A percentile compares a stretch with the other conserved stretches of the same genome.
These are phyloP conservation scores for Lipomyces anomalus DNA, from an alignment of 805 yeast genomes.

Conservation along the genomic window DNA sequence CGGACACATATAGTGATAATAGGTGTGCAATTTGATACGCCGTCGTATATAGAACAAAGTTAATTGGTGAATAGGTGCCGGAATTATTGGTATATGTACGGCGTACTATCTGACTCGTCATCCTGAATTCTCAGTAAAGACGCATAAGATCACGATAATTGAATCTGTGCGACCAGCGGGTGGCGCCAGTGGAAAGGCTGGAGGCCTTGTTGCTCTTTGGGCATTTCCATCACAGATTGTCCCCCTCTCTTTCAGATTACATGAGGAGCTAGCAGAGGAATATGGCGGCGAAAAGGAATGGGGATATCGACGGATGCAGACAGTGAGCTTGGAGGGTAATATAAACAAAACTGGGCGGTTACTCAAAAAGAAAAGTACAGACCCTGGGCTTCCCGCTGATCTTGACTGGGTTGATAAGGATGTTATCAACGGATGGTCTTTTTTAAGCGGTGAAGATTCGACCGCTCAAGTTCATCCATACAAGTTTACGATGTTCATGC, in stretches of 20 bases:
- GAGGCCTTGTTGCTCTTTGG: slow-evolving; percentile 91
- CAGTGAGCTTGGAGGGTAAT: slow-evolving; percentile 84
- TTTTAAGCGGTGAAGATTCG: slow-evolving; percentile 74
- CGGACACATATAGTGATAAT: too few species aligned
- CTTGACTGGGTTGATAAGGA: slow-evolving; percentile 71
- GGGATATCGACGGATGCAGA: slow-evolving; percentile 88
- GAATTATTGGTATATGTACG: slow-evolving; percentile 91
- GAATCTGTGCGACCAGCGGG: slow-evolving; percentile 94
- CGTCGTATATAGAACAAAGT: too few species aligned
- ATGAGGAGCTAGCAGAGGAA: slow-evolving; percentile 71
- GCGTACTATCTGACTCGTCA: slow-evolving; percentile 85
- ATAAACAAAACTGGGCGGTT: slow-evolving; percentile 34
- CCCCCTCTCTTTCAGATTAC: slow-evolving; percentile 78
- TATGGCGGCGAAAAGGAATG: slow-evolving; percentile 80
- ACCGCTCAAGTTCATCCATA: slow-evolving; percentile 98
- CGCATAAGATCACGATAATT: slow-evolving; percentile 73
- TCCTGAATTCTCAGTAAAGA: slow-evolving; percentile 65
- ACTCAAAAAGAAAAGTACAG: slow-evolving; percentile 7
- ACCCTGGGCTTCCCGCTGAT: slow-evolving; percentile 45
- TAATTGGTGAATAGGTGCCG: too few species aligned
- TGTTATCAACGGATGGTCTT: slow-evolving; percentile 65
- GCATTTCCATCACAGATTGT: slow-evolving; percentile 95
- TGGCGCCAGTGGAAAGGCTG: slow-evolving; percentile 97
- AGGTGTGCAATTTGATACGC: too few species aligned
- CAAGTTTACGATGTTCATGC: slow-evolving; percentile 78